Conservation (phyloP, 1,284 basidiomycete genomes). For the Irpex sp. region DNA sequence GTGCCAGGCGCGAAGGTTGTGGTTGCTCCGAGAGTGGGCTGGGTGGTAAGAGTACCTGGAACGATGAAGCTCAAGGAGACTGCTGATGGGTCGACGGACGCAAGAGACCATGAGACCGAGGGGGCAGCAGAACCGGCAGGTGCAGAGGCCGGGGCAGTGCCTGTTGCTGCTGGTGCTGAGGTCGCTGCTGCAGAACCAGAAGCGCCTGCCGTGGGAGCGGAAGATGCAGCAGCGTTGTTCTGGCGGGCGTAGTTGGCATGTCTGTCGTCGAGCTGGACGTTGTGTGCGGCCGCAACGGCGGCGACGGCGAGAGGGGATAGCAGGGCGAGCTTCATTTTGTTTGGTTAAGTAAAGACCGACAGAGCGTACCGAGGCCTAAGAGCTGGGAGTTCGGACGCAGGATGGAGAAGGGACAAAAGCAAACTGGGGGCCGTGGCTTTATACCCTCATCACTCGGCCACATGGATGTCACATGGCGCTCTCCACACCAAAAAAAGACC, state of each 20-base stretch:
- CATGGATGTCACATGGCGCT: not conserved
- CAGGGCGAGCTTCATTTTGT: conserved; percentile 33
- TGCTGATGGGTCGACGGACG: conserved; percentile 58
- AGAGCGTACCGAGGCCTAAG: not conserved
- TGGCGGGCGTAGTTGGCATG: conserved; percentile 28
- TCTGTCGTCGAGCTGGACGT: conserved; percentile 9
- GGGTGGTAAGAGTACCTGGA: conserved; percentile 32
- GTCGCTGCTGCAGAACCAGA: conserved; percentile 22
- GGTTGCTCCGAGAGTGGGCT: conserved; percentile 37
- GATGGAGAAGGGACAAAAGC: not conserved
- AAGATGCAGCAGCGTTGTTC: conserved; percentile 25
- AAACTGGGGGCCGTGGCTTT: not conserved
- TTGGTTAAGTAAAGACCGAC: conserved; percentile 8
- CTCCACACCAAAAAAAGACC: not conserved
- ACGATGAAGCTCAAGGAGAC: conserved; percentile 47
- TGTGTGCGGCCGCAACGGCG: conserved; percentile 27
- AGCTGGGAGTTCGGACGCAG: not conserved
- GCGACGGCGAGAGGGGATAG: conserved; percentile 31
- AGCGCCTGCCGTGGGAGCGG: conserved; percentile 15
- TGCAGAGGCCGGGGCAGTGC: conserved; percentile 8
- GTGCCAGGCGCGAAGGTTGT: conserved; percentile 39
- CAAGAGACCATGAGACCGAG: conserved; percentile 36
- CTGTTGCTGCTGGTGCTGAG: conserved; percentile 26
- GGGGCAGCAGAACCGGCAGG: conserved; percentile 14
- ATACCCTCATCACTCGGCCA: not conserved